phyloP scores from a whole-genome alignment of 768 basidiomycete species.

The Suillus lakei region DNA sequence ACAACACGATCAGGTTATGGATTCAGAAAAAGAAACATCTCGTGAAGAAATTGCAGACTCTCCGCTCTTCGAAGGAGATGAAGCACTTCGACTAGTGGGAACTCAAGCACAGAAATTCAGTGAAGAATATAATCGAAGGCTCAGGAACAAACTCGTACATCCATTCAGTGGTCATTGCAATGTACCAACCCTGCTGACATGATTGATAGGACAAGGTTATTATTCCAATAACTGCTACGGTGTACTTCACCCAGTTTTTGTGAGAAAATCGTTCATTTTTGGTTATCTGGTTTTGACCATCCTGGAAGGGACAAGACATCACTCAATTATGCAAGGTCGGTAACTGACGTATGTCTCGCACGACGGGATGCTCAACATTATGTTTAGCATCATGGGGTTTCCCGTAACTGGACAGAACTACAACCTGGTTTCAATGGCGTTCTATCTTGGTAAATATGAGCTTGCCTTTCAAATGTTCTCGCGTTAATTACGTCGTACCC shows the following conservation, averaged over 20 bases:
- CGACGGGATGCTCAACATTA: constrained; percentile 2
- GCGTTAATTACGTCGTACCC: background rate
- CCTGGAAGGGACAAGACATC: constrained; percentile 44
- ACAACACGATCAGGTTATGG: background rate
- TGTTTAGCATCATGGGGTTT: constrained; percentile 38
- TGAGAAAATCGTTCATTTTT: background rate
- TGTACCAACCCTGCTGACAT: background rate
- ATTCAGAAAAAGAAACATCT: background rate
- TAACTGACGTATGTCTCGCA: background rate
- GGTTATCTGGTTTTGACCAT: background rate
- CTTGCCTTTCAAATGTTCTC: background rate
- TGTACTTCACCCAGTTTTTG: constrained; percentile 49
- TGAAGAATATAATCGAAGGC: constrained; percentile 59
- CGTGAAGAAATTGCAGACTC: background rate
- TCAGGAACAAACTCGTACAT: constrained; percentile 61
- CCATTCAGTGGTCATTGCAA: background rate
- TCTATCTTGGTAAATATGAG: constrained; percentile 53
- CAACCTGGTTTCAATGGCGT: constrained; percentile 63
- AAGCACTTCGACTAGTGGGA: constrained; percentile 63
- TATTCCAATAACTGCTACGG: constrained; percentile 43
- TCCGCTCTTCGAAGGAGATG: constrained; percentile 46
- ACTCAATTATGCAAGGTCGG: constrained; percentile 44
- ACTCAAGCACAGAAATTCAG: constrained; percentile 53
- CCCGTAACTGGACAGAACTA: constrained; percentile 46
- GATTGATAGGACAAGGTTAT: constrained; percentile 38